These are phyloP conservation scores for Cantharellus anzutake DNA, from an alignment of 768 basidiomycete genomes.

Conservation along the genomic window DNA sequence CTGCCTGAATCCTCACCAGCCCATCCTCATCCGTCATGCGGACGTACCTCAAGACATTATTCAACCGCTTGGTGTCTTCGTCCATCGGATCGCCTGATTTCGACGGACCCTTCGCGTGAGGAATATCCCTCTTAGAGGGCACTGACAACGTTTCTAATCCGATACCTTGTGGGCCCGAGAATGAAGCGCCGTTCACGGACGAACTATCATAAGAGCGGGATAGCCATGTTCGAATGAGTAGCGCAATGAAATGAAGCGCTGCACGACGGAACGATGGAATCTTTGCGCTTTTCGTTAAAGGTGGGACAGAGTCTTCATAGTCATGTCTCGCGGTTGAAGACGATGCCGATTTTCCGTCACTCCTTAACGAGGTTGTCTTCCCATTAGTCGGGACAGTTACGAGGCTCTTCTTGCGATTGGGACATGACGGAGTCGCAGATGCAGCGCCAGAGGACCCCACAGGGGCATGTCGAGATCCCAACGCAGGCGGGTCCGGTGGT, in stretches of 20 bases:
- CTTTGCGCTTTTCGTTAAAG: constrained; percentile 26
- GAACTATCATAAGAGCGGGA: constrained; percentile 27
- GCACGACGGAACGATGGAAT: constrained; percentile 63
- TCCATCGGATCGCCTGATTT: constrained; percentile 4
- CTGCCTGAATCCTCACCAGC: constrained; percentile 56
- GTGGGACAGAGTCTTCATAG: constrained; percentile 1
- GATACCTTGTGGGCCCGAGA: no score
- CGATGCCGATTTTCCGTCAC: not conserved
- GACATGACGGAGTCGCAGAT: no score
- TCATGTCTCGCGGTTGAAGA: not conserved
- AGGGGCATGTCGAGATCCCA: no score
- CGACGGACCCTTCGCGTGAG: not conserved
- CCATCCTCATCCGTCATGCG: constrained; percentile 51
- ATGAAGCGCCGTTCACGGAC: not conserved
- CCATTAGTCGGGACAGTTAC: not conserved
- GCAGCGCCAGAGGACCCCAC: no score
- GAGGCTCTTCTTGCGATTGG: not conserved
- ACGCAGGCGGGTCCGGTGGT: not conserved
- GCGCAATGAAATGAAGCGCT: constrained; percentile 62
- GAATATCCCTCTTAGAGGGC: not conserved
- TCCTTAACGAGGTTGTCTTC: not conserved
- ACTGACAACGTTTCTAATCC: not conserved
- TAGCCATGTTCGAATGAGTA: constrained; percentile 43
- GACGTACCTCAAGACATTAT: constrained; percentile 48
- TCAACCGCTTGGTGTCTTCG: constrained; percentile 29